Evolutionary conservation across 1,284 basidiomycete species (phyloP).

Genomic region (Wallemia mellicola): DNA sequence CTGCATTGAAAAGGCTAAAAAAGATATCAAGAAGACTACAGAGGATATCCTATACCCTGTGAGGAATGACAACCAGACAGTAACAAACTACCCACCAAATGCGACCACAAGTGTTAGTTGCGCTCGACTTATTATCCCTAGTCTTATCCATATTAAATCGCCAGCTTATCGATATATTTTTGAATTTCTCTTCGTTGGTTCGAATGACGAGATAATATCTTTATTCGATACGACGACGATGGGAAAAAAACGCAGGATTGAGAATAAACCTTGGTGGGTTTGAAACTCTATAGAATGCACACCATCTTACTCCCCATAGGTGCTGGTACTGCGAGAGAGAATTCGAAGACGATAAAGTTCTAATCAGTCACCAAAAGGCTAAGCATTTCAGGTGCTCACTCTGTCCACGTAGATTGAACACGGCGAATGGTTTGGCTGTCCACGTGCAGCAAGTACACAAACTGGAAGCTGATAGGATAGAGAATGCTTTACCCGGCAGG

Average conservation of each 20-base stretch:
- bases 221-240: no score
- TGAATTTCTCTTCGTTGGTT: not conserved
- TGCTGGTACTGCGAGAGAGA: conserved; percentile 99
- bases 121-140: not conserved
- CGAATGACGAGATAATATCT: no score
- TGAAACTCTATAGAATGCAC: conserved; percentile 2
- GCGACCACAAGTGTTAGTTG: not conserved
- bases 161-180: not conserved
- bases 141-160: not conserved
- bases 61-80: not conserved
- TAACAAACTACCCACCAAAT: not conserved
- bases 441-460: conserved; percentile 98
- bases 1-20: conserved; percentile 64
- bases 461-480: conserved; percentile 78
- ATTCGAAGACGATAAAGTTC: conserved; percentile 91
- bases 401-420: conserved; percentile 82
- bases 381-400: conserved; percentile 96
- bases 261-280: not conserved
- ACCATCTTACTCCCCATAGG: conserved; percentile 48
- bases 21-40: conserved; percentile 47
- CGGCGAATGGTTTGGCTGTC: conserved; percentile 82
- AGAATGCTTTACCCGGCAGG: conserved; percentile 80
- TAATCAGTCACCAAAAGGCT: conserved; percentile 96
- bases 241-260: not conserved
- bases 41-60: conserved; percentile 18